Evolutionary conservation across 2,329 filamentous ascomycete species (phyloP).

Genomic region (Leptographium lundbergii): DNA sequence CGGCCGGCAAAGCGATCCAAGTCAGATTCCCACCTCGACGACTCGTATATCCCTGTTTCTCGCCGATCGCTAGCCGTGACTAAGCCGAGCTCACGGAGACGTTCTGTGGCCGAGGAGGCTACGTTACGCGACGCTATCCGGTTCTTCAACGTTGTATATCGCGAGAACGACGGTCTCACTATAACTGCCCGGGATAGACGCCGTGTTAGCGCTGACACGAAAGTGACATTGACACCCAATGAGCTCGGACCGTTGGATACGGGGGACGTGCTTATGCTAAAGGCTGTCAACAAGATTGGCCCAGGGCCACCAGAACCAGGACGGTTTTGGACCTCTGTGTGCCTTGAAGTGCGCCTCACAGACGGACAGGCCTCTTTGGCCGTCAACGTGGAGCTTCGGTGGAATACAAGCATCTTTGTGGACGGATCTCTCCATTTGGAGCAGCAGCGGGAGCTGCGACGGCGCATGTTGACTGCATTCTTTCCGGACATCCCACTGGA

Average conservation of each 20-base stretch:
- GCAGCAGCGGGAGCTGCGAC: not conserved
- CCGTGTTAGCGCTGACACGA: not conserved
- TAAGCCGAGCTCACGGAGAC: not conserved
- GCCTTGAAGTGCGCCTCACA: not conserved
- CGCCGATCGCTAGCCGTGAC: constrained; percentile 6
- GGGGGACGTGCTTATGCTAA: not conserved
- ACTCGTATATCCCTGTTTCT: constrained; percentile 9
- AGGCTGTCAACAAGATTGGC: not conserved
- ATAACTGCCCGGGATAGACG: not conserved
- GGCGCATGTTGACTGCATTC: constrained; percentile 9
- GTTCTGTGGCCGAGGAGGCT: not conserved
- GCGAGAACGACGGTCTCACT: not conserved
- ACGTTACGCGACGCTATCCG: not conserved
- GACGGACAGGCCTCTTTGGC: not conserved
- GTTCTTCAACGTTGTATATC: not conserved
- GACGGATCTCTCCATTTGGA: constrained; percentile 2
- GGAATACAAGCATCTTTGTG: constrained; percentile 17
- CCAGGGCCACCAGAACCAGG: not conserved
- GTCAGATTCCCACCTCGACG: not conserved
- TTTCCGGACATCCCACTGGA: constrained; percentile 8
- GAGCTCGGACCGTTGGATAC: not conserved
- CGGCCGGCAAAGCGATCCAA: constrained; percentile 11
- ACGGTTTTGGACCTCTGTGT: constrained; percentile 8
- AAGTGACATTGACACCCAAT: not conserved
- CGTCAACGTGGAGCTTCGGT: constrained; percentile 15